Percentiles rank a stretch among this genome's conserved stretches.
Evolutionary conservation across 2,329 filamentous ascomycete species (phyloP).

Genomic region (Trichoderma guizhouense): DNA sequence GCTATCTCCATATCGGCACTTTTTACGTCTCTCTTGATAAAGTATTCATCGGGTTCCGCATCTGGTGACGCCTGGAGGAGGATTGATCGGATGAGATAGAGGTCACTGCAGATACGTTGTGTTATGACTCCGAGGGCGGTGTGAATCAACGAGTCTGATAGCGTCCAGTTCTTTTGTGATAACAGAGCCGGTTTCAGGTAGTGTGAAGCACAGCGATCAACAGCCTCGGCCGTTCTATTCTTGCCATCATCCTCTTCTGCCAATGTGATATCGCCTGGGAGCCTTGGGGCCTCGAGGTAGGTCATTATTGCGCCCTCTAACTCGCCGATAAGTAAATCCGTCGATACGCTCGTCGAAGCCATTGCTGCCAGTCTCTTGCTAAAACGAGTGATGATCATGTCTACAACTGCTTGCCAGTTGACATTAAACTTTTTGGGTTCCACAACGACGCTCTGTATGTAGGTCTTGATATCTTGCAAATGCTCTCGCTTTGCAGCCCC

Average conservation of each 20-base stretch:
- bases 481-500: conserved; percentile 29
- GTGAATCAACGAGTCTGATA: conserved; percentile 17
- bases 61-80: conserved; percentile 22
- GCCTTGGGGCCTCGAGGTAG: conserved; percentile 32
- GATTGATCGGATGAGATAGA: conserved; percentile 21
- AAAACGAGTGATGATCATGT: conserved; percentile 64
- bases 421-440: conserved; percentile 32
- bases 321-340: conserved; percentile 33
- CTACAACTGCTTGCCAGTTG: conserved; percentile 65
- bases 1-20: conserved; percentile 20
- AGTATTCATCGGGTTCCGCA: conserved; percentile 9
- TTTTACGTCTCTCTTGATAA: conserved; percentile 3
- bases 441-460: conserved; percentile 44
- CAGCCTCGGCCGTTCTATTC: conserved; percentile 38
- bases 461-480: conserved; percentile 36
- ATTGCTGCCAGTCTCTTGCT: conserved; percentile 49
- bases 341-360: conserved; percentile 26
- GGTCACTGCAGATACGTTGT: conserved; percentile 15
- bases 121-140: conserved; percentile 10
- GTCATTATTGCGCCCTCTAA: conserved; percentile 39
- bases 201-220: conserved; percentile 39
- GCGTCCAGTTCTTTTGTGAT: conserved; percentile 2
- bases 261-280: conserved; percentile 23
- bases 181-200: neutral
- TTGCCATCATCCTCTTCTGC: conserved; percentile 27